Evolutionary conservation across 2,329 filamentous ascomycete species (phyloP).

Genomic region (Geosmithia putterillii): DNA sequence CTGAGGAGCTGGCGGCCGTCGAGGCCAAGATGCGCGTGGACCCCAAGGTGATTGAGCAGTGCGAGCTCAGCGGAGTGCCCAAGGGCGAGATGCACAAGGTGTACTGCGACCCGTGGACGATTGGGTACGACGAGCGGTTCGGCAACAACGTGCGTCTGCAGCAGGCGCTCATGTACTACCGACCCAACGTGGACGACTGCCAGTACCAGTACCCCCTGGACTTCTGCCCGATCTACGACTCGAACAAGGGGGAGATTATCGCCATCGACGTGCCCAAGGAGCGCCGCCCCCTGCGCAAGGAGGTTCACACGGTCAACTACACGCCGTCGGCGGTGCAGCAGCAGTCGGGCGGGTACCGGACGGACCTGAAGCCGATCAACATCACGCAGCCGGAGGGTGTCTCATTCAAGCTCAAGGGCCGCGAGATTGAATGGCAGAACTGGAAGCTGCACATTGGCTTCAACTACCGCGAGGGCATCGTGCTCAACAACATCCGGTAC

Average conservation of each 20-base stretch:
- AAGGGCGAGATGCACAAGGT: constrained; percentile 83
- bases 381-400: constrained; percentile 84
- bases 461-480: constrained; percentile 87
- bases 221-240: constrained; percentile 86
- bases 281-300: constrained; percentile 50
- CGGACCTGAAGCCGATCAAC: constrained; percentile 72
- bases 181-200: constrained; percentile 71
- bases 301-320: constrained; percentile 58
- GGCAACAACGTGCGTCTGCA: constrained; percentile 69
- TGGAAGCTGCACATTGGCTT: constrained; percentile 91
- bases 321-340: constrained; percentile 56
- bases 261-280: constrained; percentile 75
- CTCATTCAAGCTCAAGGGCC: constrained; percentile 66
- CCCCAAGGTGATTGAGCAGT: constrained; percentile 83
- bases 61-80: constrained; percentile 68
- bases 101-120: constrained; percentile 93
- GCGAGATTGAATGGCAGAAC: constrained; percentile 78
- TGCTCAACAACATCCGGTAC: constrained; percentile 81
- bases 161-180: constrained; percentile 93
- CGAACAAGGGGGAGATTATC: constrained; percentile 65
- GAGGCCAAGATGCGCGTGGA: constrained; percentile 67
- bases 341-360: constrained; percentile 62
- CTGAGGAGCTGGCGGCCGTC: constrained; percentile 77
- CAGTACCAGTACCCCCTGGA: constrained; percentile 89
- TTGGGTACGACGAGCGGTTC: constrained; percentile 85